Evolutionary conservation across 202 grass and related monocot species (phyloP), one percentile per base, ranked within the genome.

Genomic region (Saccharum hybrid): DNA sequence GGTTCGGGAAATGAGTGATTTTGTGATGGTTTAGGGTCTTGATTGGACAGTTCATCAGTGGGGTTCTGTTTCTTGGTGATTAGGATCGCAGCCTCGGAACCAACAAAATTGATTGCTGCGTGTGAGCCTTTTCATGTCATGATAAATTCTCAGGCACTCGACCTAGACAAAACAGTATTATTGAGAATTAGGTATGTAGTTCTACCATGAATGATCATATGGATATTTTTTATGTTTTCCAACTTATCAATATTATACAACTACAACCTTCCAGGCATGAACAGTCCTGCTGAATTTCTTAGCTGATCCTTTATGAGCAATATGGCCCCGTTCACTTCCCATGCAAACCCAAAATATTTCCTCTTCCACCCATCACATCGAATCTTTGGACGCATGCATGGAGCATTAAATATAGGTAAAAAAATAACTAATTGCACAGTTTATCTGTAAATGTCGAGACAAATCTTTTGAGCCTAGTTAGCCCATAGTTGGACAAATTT

Each of bases 241-340:
- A 62, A n/a, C 0, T 72, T 46, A 13, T 45, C 10, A 45, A 0
- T 46, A 18, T 5, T 68, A 18, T 31, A 13, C n/a, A 3, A 3
- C 74, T 8, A 0, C 0, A 66, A 16, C 40, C 67, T 78, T 45
- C 15, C 14, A 48, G 59, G 21, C 41, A 60, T 60, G 26, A 23
- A 8, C 49, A 69, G 16, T 66, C 11, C 43, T 66, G 16, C 34
- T 66, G 43, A 76, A 69, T 84, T 68, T 80, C 15, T 41, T 63
- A 21, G 39, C 3, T 71, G 23, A 37, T 57, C 26, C 46, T 48
- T 34, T 74, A 14, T 12, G 46, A 46, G 57, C 37, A 74, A 68
- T 23, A 43, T 49, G n/a, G n/a, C n/a, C n/a, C n/a, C n/a, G n/a
- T n/a, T n/a, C n/a, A n/a, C n/a, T n/a, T n/a, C n/a, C n/a, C n/a